Evolutionary conservation across 1,284 basidiomycete genomes (phyloP).

Genomic region (Veloboletus limbatus): DNA sequence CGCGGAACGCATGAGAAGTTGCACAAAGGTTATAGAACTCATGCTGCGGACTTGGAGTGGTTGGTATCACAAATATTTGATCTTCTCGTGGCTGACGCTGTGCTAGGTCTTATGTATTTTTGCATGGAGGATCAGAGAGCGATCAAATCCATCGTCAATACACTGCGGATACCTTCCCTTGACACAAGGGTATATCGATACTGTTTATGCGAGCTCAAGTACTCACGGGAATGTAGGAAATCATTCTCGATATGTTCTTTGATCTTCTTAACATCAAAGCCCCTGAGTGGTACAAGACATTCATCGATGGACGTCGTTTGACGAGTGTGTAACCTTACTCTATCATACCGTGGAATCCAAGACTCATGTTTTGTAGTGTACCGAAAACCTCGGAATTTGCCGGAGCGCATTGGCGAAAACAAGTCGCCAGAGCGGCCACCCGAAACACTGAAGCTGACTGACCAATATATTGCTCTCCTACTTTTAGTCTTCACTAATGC

Average conservation of each 20-base stretch:
- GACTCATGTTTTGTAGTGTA: conserved; percentile 53
- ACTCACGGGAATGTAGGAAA: conserved; percentile 56
- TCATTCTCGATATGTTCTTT: conserved; percentile 92
- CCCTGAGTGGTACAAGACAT: conserved; percentile 87
- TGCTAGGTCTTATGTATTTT: conserved; percentile 85
- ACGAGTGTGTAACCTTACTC: conserved; percentile 60
- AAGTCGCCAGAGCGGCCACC: conserved; percentile 46
- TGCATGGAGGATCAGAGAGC: conserved; percentile 88
- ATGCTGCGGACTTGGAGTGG: conserved; percentile 94
- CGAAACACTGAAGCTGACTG: conserved; percentile 77
- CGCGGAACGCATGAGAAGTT: conserved; percentile 74
- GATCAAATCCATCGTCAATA: conserved; percentile 82
- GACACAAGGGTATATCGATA: conserved; percentile 68
- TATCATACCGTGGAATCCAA: not conserved
- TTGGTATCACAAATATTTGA: conserved; percentile 37
- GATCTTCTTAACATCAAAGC: conserved; percentile 89
- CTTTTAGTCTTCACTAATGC: conserved; percentile 85
- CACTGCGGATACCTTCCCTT: conserved; percentile 83
- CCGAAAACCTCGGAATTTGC: conserved; percentile 50
- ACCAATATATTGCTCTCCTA: conserved; percentile 92
- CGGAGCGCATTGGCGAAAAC: conserved; percentile 35
- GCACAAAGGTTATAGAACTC: conserved; percentile 75
- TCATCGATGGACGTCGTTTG: conserved; percentile 81
- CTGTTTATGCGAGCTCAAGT: not conserved
- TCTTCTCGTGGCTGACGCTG: conserved; percentile 10